These are phyloP conservation scores for Bonnemaisonia californica DNA, from an alignment of 31 red algal species.

Conservation along the genomic window DNA sequence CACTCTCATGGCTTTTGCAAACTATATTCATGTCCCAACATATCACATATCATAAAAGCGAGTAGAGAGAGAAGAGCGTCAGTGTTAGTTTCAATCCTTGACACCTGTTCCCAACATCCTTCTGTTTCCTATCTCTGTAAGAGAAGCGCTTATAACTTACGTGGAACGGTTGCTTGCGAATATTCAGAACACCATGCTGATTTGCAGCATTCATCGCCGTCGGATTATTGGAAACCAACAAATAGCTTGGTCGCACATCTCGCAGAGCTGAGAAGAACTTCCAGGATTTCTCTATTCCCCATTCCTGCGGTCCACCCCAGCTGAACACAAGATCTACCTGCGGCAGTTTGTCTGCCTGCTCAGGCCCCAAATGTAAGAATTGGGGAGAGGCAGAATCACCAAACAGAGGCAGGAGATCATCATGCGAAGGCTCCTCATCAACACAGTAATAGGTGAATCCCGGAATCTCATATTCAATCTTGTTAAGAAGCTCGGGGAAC, in stretches of 20 bases:
- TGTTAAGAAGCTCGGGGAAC: conserved; percentile 58
- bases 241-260: conserved; percentile 39
- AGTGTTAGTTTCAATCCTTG: too few relatives aligned
- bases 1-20: conserved; percentile 42
- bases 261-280: conserved; percentile 56
- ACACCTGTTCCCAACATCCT: too few relatives aligned
- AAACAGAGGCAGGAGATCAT: conserved; percentile 31
- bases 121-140: too few relatives aligned
- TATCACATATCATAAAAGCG: too few relatives aligned
- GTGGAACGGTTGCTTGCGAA: conserved; percentile 79
- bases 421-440: conserved; percentile 25
- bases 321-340: conserved; percentile 59
- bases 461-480: conserved; percentile 66
- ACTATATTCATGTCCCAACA: conserved; percentile 17
- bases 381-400: conserved; percentile 35
- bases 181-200: conserved; percentile 41
- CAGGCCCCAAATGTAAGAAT: conserved; percentile 46
- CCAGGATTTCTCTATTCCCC: conserved; percentile 68
- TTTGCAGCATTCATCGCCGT: conserved; percentile 34
- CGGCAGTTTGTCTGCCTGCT: conserved; percentile 47
- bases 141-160: too few relatives aligned
- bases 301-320: conserved; percentile 69
- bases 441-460: conserved; percentile 78
- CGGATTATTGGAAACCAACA: conserved; percentile 71
- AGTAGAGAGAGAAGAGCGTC: too few relatives aligned